A percentile compares a stretch with the other conserved stretches of the same genome.
phyloP scores from a whole-genome alignment of 768 basidiomycete species.

The Agaricus bisporus region DNA sequence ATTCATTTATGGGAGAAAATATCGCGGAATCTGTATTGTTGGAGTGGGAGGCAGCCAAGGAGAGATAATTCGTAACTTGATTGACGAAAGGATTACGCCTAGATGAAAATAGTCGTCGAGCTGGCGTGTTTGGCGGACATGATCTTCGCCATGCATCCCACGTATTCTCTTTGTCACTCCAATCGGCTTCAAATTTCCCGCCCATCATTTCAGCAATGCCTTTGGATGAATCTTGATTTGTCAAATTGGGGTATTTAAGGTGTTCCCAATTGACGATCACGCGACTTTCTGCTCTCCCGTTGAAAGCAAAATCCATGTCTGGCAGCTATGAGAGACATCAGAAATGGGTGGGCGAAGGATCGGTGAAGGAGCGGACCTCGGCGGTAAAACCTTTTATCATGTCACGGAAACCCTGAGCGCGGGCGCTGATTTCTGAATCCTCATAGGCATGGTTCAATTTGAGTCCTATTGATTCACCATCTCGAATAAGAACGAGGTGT shows the following conservation, averaged over 20 bases:
- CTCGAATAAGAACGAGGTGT: conserved; percentile 74
- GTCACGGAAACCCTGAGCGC: conserved; percentile 68
- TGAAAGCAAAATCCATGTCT: conserved; percentile 93
- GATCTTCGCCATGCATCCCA: conserved; percentile 97
- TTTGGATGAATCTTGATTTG: conserved; percentile 41
- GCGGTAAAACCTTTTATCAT: conserved; percentile 71
- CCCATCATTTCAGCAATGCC: conserved; percentile 55
- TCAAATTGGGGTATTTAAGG: conserved; percentile 64
- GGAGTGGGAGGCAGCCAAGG: conserved; percentile 14
- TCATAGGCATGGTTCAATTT: conserved; percentile 54
- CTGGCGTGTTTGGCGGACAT: conserved; percentile 71
- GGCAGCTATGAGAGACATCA: conserved; percentile 51
- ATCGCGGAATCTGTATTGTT: neutral
- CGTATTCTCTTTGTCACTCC: conserved; percentile 76
- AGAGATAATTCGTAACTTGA: conserved; percentile 21
- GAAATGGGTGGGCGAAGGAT: neutral
- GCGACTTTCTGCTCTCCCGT: conserved; percentile 89
- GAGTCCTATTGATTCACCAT: conserved; percentile 55
- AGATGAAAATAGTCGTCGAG: conserved; percentile 79
- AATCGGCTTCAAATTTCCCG: conserved; percentile 71
- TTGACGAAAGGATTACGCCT: conserved; percentile 45
- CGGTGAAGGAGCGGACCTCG: conserved; percentile 35
- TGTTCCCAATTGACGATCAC: conserved; percentile 93
- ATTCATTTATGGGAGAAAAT: conserved; percentile 16
- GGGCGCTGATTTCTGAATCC: conserved; percentile 66